Conservation (phyloP, 1,139 yeast genomes). For the Pichia sp. region DNA sequence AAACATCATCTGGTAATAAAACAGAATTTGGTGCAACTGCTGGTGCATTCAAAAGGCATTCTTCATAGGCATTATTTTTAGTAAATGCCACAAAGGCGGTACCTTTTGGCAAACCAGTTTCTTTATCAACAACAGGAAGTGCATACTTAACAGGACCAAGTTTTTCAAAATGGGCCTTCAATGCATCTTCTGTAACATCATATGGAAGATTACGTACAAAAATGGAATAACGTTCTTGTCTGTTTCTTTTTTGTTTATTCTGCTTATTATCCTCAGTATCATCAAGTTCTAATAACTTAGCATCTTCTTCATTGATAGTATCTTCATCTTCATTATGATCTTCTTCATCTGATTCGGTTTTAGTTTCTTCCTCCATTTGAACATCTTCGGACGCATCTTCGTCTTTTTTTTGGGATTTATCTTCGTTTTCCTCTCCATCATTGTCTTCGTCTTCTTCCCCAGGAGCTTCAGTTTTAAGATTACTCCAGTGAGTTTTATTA, state of each 20-base stretch:
- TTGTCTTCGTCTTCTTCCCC: slow-evolving; percentile 36
- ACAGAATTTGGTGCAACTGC: slow-evolving; percentile 67
- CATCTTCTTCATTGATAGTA: slow-evolving; percentile 30
- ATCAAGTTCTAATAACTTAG: slow-evolving; percentile 21
- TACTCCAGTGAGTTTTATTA: slow-evolving; percentile 77
- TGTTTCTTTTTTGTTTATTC: slow-evolving; percentile 42
- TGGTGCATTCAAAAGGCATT: slow-evolving; percentile 77
- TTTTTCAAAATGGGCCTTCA: slow-evolving; percentile 67
- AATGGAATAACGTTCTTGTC: slow-evolving; percentile 61
- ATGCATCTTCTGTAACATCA: slow-evolving; percentile 77
- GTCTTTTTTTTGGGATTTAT: slow-evolving; percentile 27
- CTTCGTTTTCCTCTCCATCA: slow-evolving; percentile 32
- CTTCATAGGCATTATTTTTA: slow-evolving; percentile 52
- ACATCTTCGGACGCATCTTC: slow-evolving; percentile 25
- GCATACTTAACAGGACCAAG: slow-evolving; percentile 93
- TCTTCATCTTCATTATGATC: slow-evolving; percentile 28
- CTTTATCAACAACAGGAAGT: slow-evolving; percentile 82
- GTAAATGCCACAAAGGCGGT: slow-evolving; percentile 90
- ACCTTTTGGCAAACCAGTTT: slow-evolving; percentile 83
- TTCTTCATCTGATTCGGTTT: slow-evolving; percentile 22
- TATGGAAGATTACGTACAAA: slow-evolving; percentile 93
- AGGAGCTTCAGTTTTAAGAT: slow-evolving; percentile 38
- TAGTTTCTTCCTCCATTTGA: slow-evolving; percentile 19
- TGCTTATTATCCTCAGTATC: slow-evolving; percentile 21
- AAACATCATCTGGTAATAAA: slow-evolving; percentile 85